Evolutionary conservation across 306 rosid genomes (phyloP), one percentile per base, ranked within the genome.

Genomic region (Alnus glutinosa): DNA sequence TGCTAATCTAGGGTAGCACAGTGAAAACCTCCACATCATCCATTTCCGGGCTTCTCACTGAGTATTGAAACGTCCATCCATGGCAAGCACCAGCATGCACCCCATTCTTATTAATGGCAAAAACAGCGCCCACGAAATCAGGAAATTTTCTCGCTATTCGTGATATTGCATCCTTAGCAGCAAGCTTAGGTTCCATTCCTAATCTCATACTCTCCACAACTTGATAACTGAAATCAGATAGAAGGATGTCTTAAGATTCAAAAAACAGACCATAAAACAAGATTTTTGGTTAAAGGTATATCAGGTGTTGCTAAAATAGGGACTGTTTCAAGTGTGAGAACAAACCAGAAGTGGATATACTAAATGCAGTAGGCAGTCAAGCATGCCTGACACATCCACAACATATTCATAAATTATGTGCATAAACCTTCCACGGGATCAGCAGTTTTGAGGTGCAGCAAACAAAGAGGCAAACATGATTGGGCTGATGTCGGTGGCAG

Each of bases 121-220:
- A 91, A 48, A 91, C 85, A 32, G 98, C 99, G 55, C 99, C 99
- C 28, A 91, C 57, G 58, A 93, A 95, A 77, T 81, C 78, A 0
- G 98, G 99, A 85, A 89, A 93, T 52, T 82, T 95, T 68, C 89
- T 83, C 0, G 89, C 89, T 55, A 95, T 93, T 78, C 98, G 85
- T 30, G 85, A 81, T 71, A 93, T 87, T 66, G 98, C 98, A 77
- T 95, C 96, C 82, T 82, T 71, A 2, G 97, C 96, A 46, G 99
- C 98, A 32, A 80, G 84, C 85, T 89, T 78, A 18, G 98, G 99
- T 58, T 88, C 97, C 92, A 95, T 85, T 82, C 99, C 98, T 50
- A 89, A 78, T 86, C 96, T 89, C 99, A 95, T 90, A 78, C 96
- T 95, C 88, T 95, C 98, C 79, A 95, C 97, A 30, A 95, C 97